Base-by-base conservation (phyloP, 2,329 filamentous ascomycete genomes). In the Fusarium brachygibbosum region DNA sequence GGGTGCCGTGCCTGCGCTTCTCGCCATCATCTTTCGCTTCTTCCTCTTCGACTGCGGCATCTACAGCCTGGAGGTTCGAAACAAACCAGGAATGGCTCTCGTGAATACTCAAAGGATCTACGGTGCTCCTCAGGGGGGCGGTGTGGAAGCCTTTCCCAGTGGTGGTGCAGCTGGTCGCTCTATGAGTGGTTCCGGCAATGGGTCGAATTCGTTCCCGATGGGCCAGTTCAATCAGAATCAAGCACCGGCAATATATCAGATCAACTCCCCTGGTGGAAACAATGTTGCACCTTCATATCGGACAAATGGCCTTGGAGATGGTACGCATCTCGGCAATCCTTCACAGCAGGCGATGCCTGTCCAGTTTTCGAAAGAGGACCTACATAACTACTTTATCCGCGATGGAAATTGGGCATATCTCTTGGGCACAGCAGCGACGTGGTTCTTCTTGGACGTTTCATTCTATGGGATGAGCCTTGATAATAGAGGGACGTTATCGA, bases 21-120 rank as follows among this genome's bases (percentile, higher is more conserved):
- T 91, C 11, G 89, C 89, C 68, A 87, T 90, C 62, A 81, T 89
- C 38, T 91, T 91, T 71, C 87, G 89, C 19, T 88, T 91, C 75
- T 88, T 88, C 66, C 85, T 91, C 41, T 89, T 88, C 37, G 89
- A 91, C 75, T 89, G 86, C 58, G 88, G 88, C 6, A 82, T 90
- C 32, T 91, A 89, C 76, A 86, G 87, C 12, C 83, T 90, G 29
- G 89, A 91, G 70, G 88, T 91, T 66, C 87, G 88, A 67, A 85
- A 87, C 72, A 88, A 90, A 69, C 85, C 87, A 0, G 82, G 83
- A 8, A 83, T 86, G 42, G 88, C 87, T 13, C 82, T 89, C 35
- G 82, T 85, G 63, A 87, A 90, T 46, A 89, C 87, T 1, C 87
- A 88, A 46, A 81, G 84, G 17, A 82, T 89, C 7, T 90, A 90